Conservation (phyloP, 805 yeast species). For the Candida ipomoeae region DNA sequence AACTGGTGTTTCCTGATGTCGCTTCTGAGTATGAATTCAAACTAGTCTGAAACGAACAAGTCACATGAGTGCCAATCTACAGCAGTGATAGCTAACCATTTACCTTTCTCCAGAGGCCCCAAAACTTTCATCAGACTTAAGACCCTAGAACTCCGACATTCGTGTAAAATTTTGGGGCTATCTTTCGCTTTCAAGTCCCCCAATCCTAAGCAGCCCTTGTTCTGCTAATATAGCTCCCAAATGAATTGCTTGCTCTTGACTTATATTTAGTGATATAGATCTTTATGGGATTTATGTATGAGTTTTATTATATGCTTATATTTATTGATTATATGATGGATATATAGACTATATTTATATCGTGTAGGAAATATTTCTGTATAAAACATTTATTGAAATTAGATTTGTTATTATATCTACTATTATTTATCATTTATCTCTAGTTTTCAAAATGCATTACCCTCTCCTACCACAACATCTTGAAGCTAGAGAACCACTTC, state of each 20-base stretch:
- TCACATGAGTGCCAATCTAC: constrained; percentile 86
- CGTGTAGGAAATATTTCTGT: too few relatives aligned
- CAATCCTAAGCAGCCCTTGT: not conserved
- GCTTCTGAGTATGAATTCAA: not conserved
- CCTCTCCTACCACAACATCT: constrained; percentile 37
- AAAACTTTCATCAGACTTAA: constrained; percentile 34
- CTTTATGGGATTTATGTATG: too few relatives aligned
- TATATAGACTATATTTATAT: too few relatives aligned
- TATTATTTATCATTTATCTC: too few relatives aligned
- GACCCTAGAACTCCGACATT: constrained; percentile 17
- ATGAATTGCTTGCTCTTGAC: constrained; percentile 51
- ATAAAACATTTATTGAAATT: too few relatives aligned
- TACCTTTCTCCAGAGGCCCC: constrained; percentile 22
- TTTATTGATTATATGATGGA: too few relatives aligned
- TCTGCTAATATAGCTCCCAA: constrained; percentile 65
- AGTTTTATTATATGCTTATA: too few relatives aligned
- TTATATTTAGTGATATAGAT: too few relatives aligned
- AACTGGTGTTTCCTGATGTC: not conserved
- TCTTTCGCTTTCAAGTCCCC: too few relatives aligned
- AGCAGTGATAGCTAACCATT: constrained; percentile 60
- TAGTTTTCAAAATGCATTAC: too few relatives aligned
- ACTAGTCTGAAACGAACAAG: constrained; percentile 24
- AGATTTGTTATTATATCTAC: too few relatives aligned
- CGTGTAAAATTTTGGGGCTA: too few relatives aligned
- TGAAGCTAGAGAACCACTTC: constrained; percentile 40